Conservation (phyloP, 2,329 filamentous ascomycete species). For the Incumbomyces lentus region DNA sequence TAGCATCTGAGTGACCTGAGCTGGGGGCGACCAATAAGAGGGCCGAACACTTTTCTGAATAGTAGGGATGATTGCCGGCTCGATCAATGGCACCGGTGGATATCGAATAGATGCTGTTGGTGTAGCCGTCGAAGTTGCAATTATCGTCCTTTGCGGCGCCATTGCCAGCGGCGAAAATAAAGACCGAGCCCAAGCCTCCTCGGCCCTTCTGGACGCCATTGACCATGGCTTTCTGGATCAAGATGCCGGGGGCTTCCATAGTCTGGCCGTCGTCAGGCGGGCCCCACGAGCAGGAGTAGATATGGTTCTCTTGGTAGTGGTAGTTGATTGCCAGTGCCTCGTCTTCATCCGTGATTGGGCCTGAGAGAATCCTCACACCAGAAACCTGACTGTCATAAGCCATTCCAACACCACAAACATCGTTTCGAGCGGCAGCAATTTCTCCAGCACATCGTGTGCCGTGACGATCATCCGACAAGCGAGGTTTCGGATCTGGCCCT, state of each 20-base stretch:
- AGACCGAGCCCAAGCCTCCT: conserved; percentile 74
- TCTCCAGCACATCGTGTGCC: conserved; percentile 93
- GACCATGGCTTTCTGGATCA: conserved; percentile 84
- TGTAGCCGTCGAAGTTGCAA: conserved; percentile 99
- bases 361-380: conserved; percentile 85
- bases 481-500: conserved; percentile 64
- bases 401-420: conserved; percentile 90
- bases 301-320: conserved; percentile 80
- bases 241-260: conserved; percentile 85
- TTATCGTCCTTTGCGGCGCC: conserved; percentile 81
- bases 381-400: conserved; percentile 86
- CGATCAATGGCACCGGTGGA: conserved; percentile 89
- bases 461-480: conserved; percentile 75
- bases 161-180: conserved; percentile 94
- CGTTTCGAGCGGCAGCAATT: conserved; percentile 80
- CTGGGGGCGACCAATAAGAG: conserved; percentile 95
- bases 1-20: conserved; percentile 76
- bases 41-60: conserved; percentile 92
- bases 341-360: conserved; percentile 80
- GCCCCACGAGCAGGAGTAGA: conserved; percentile 98
- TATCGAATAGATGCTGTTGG: conserved; percentile 98
- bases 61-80: conserved; percentile 80
- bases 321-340: conserved; percentile 91
- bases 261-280: conserved; percentile 85
- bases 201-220: conserved; percentile 86